Conservation (phyloP, 371 early-diverging fungal genomes). For the Umbelopsis sp. region DNA sequence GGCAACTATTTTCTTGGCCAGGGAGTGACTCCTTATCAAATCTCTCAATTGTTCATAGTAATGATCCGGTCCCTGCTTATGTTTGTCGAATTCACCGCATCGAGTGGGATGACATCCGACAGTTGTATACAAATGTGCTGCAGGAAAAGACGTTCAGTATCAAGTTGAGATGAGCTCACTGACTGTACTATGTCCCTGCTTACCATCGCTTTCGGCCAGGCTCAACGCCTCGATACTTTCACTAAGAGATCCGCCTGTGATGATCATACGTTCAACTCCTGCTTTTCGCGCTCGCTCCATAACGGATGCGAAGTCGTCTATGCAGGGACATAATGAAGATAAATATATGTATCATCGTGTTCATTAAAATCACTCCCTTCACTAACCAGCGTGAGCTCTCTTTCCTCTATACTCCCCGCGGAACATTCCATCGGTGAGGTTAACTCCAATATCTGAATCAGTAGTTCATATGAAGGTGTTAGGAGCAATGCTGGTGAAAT, state of each 20-base stretch:
- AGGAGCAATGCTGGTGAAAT: too few species aligned
- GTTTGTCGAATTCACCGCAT: constrained; percentile 69
- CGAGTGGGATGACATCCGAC: constrained; percentile 93
- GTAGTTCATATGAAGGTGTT: not conserved
- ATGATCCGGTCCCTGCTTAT: constrained; percentile 58
- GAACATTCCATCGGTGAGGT: constrained; percentile 86
- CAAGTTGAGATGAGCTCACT: not conserved
- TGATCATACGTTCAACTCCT: constrained; percentile 73
- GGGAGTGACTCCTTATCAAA: constrained; percentile 40
- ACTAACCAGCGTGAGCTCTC: constrained; percentile 66
- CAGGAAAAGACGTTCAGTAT: not conserved
- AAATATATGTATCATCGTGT: not conserved
- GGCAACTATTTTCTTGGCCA: constrained; percentile 67
- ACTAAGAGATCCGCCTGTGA: constrained; percentile 75
- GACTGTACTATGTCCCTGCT: not conserved
- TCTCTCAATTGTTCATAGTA: constrained; percentile 61
- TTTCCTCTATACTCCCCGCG: constrained; percentile 82
- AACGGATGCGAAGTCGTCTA: constrained; percentile 73
- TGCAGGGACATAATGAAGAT: too few species aligned
- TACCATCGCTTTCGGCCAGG: constrained; percentile 46
- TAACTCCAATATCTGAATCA: constrained; percentile 79
- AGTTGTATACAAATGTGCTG: constrained; percentile 62
- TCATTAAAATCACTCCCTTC: not conserved
- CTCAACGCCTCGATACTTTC: constrained; percentile 68
- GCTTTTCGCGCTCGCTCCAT: constrained; percentile 66